Conservation (phyloP, 805 yeast species). For the Wickerhamiella spandovensis region DNA sequence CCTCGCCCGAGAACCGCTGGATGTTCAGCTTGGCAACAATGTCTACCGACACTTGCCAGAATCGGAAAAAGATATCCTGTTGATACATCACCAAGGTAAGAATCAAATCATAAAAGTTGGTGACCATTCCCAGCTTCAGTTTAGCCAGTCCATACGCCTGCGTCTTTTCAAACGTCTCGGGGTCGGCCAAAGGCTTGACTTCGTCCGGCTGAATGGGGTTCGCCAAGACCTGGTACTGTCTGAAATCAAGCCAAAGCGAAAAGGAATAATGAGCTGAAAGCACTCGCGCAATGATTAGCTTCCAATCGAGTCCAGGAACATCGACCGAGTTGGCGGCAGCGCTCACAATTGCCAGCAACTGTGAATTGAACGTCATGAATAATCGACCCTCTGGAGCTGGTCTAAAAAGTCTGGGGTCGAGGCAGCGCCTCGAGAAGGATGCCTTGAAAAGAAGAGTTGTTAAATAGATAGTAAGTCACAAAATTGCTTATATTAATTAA, state of each 20-base stretch:
- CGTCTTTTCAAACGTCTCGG: conserved; percentile 62
- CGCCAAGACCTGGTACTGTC: conserved; percentile 44
- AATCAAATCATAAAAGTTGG: conserved; percentile 36
- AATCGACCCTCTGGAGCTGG: neutral
- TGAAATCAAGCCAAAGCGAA: conserved; percentile 56
- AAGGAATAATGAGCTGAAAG: conserved; percentile 63
- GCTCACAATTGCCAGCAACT: neutral
- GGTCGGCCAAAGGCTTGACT: conserved; percentile 49
- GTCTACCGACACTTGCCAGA: conserved; percentile 37
- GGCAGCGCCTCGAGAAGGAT: no score
- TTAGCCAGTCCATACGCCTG: conserved; percentile 72
- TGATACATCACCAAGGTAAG: conserved; percentile 47
- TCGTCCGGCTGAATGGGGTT: conserved; percentile 44
- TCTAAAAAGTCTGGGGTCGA: no score
- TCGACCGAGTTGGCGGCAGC: conserved; percentile 41
- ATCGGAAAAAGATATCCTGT: conserved; percentile 47
- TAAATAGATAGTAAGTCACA: no score
- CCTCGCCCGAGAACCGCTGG: conserved; percentile 35
- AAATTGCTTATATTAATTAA: no score
- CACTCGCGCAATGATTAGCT: conserved; percentile 55
- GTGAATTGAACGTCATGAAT: neutral
- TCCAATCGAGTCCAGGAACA: conserved; percentile 67
- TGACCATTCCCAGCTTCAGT: conserved; percentile 49
- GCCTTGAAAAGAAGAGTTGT: no score
- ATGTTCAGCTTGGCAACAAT: conserved; percentile 19